Base-by-base conservation (phyloP, 352 stramenopile genomes). In the Globisporangium barbulae region DNA sequence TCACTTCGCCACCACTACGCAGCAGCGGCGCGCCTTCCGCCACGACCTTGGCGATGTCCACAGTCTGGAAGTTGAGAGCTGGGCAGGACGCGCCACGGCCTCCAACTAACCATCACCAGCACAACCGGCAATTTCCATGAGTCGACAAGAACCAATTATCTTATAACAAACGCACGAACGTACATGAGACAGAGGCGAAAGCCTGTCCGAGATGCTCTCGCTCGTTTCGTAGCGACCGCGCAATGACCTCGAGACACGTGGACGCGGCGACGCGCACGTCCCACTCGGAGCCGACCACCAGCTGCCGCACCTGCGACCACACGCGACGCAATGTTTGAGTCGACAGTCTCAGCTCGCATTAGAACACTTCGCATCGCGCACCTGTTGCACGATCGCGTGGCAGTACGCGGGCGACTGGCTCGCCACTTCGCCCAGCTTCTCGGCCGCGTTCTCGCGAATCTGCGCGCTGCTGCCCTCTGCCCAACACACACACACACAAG, bases 1-100 rank as follows among this genome's bases (percentile, higher is more conserved):
- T 19, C n/a, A 88, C 81, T 67, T 95, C 81, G 30, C 87, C 87
- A 25, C 87, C 87, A 54, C 80, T 93, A 9, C 84, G 78, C 31
- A 95, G 50, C 39, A 95, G 48, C 28, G 87, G 83, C 13, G 83
- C 80, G 5, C 83, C 87, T 19, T 91, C 70, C 1, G 57, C 59
- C 48, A 95, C 73, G 54, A 95, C 81, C 1, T 69, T 65, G 0
- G 65, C 48, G 15, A 95, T 70, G 52, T 90, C 65, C 25, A 95
- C 83, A 0, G 71, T 85, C 42, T 79, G 67, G 37, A 85, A 73
- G 53, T 79, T 88, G 8, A 90, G 70, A 42, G 69, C 74, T 6
- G 53, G 67, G 37, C 63, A 74, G 10, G 61, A 77, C 45, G 68
- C 66, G 28, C 85, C 73, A 15, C 69, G 70, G 45, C 69, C 71